A percentile compares a stretch with the other conserved stretches of the same genome.
These are phyloP conservation scores for Starmerella asiatica DNA, from an alignment of 805 yeast species.

Conservation along the genomic window DNA sequence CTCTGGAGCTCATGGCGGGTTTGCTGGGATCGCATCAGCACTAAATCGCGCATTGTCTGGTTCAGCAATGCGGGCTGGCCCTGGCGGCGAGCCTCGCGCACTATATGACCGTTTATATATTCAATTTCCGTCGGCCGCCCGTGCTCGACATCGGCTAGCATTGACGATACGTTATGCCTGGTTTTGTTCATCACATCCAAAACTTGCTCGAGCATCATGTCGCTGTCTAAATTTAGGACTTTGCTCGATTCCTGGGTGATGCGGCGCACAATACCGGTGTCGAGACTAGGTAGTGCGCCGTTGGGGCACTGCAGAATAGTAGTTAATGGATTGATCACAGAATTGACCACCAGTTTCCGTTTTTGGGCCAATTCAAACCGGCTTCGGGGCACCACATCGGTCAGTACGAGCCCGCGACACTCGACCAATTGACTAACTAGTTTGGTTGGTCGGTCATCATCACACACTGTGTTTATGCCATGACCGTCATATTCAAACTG, in stretches of 20 bases:
- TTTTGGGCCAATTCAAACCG: constrained; percentile 48
- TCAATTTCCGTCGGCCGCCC: constrained; percentile 60
- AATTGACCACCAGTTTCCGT: constrained; percentile 65
- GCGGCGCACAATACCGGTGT: constrained; percentile 28
- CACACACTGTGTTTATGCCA: constrained; percentile 29
- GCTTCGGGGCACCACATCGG: constrained; percentile 26
- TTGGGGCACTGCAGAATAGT: constrained; percentile 65
- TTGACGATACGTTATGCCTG: constrained; percentile 49
- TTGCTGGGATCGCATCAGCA: constrained; percentile 26
- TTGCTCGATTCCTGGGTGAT: constrained; percentile 37
- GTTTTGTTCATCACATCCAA: constrained; percentile 35
- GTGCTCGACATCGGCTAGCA: constrained; percentile 51
- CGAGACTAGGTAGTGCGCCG: constrained; percentile 48
- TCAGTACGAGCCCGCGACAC: constrained; percentile 4
- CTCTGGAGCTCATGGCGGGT: constrained; percentile 9
- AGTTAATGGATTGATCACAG: constrained; percentile 74
- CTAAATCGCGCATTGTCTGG: constrained; percentile 34
- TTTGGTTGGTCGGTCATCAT: neutral
- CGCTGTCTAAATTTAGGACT: constrained; percentile 22
- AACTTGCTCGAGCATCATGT: constrained; percentile 29
- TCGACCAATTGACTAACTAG: constrained; percentile 1
- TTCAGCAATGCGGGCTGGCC: constrained; percentile 36
- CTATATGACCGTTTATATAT: constrained; percentile 72
- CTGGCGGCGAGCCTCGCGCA: constrained; percentile 37
- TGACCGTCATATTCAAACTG: constrained; percentile 54